phyloP scores from a whole-genome alignment of 1,139 yeast species.

The Tardiomyces digboiensis region DNA sequence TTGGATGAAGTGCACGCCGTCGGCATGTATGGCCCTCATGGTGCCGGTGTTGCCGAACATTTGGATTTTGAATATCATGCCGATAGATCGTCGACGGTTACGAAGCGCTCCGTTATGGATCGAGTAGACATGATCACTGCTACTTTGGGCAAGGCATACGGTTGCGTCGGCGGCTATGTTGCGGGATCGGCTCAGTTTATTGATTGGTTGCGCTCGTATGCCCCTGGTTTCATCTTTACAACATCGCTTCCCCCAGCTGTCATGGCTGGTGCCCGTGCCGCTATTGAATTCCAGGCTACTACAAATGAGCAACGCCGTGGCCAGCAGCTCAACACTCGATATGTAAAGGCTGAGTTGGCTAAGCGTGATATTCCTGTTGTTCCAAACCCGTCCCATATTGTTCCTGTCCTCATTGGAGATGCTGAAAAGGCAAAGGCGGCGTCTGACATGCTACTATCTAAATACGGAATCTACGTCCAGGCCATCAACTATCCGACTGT shows the following conservation, averaged over 20 bases:
- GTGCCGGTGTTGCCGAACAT: slow-evolving; percentile 99
- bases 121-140: slow-evolving; percentile 96
- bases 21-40: slow-evolving; percentile 98
- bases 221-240: slow-evolving; percentile 97
- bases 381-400: slow-evolving; percentile 96
- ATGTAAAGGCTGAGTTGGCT: slow-evolving; percentile 65
- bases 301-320: slow-evolving; percentile 69
- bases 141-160: slow-evolving; percentile 94
- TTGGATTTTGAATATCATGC: slow-evolving; percentile 75
- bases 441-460: slow-evolving; percentile 75
- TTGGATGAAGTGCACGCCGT: slow-evolving; percentile 99
- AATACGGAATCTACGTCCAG: slow-evolving; percentile 88
- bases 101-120: slow-evolving; percentile 55
- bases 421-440: slow-evolving; percentile 90
- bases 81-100: slow-evolving; percentile 36
- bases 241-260: slow-evolving; percentile 96
- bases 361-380: slow-evolving; percentile 84
- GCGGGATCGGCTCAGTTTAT: slow-evolving; percentile 79
- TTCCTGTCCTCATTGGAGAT: slow-evolving; percentile 90
- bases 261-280: slow-evolving; percentile 90
- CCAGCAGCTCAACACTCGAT: slow-evolving; percentile 81
- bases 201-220: slow-evolving; percentile 94
- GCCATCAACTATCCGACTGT: slow-evolving; percentile 99
- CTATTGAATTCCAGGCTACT: slow-evolving; percentile 76
- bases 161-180: slow-evolving; percentile 95